Conservation (phyloP, 805 yeast species). For the Zygotorulaspora chibaensis region DNA sequence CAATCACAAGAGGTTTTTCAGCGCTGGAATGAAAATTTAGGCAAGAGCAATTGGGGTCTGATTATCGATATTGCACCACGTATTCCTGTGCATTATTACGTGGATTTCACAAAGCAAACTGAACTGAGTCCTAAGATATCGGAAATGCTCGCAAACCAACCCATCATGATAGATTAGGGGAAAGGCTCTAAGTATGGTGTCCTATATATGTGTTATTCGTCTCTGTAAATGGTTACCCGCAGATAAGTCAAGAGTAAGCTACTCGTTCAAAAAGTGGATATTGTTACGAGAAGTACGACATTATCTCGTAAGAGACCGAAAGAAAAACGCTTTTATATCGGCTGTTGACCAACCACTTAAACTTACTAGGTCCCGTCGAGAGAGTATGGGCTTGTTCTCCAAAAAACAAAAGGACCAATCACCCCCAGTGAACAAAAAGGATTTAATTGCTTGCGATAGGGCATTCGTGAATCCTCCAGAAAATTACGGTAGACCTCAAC, state of each 20-base stretch:
- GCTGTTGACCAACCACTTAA: too few species aligned
- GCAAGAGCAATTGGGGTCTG: slow-evolving; percentile 1
- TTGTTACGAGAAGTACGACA: too few species aligned
- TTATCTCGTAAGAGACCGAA: too few species aligned
- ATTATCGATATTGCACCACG: slow-evolving; percentile 10
- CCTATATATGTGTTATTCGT: background rate
- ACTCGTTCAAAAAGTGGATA: too few species aligned
- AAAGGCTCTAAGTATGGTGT: too few species aligned
- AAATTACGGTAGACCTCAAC: slow-evolving; percentile 16
- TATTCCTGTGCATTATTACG: slow-evolving; percentile 11
- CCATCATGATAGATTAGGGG: slow-evolving; percentile 6
- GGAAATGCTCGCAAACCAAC: background rate
- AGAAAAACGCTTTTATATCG: too few species aligned
- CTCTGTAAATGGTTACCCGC: background rate
- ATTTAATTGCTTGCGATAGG: slow-evolving; percentile 23
- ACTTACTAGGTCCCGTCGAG: too few species aligned
- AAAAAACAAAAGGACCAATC: slow-evolving; percentile 15
- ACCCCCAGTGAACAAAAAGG: slow-evolving; percentile 13
- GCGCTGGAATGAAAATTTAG: slow-evolving; percentile 7
- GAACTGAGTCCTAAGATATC: slow-evolving; percentile 5
- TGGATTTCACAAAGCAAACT: background rate
- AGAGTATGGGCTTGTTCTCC: slow-evolving; percentile 28
- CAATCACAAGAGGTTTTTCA: slow-evolving; percentile 10
- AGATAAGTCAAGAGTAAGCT: background rate
- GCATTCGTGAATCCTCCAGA: slow-evolving; percentile 24